Base-by-base conservation (phyloP, 2,329 filamentous ascomycete species). In the Talaromyces albobiverticillius region DNA sequence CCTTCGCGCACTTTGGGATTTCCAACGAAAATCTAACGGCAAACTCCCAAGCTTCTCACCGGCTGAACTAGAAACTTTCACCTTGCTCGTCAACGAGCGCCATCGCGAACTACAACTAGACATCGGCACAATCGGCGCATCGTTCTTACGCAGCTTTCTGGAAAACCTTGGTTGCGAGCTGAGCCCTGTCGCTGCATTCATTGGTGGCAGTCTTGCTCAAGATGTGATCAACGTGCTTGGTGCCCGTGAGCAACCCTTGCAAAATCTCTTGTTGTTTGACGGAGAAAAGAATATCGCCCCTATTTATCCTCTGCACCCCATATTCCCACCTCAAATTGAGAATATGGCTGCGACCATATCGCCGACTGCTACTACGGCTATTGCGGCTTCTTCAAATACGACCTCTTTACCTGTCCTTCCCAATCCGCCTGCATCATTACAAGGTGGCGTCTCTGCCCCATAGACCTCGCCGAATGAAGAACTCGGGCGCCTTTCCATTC, bases 171-270 rank as follows among this genome's bases (percentile, higher is more conserved):
- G 86, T 53, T 84, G 85, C 64, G 93, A 97, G 73, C 77, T 97
- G 36, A 86, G 89, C 11, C 91, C 94, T 7, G 90, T 95, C 8
- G 87, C 89, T 0, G 92, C 94, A 1, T 90, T 96, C 55, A 78
- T 99, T 10, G 94, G 94, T 46, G 94, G 92, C 9, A 85, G 92
- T 69, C 80, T 99, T 14, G 90, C 93, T 1, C 94, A 99, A 73
- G 94, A 99, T 68, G 91, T 96, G 49, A 97, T 99, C 74, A 97
- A 97, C 65, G 92, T 96, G 29, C 82, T 97, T 5, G 90, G 92
- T 46, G 85, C 89, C 68, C 85, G 88, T 38, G 91, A 97, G 74
- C 94, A 96, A 71, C 94, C 94, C 1, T 88, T 99, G 40, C 94
- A 99, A 75, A 99, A 99, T 71, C 84, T 96, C 69, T 82, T 96